Percentiles rank a stretch among this genome's conserved stretches.
Evolutionary conservation across 2,329 filamentous ascomycete genomes (phyloP).

Genomic region (Orbilia brochopaga): DNA sequence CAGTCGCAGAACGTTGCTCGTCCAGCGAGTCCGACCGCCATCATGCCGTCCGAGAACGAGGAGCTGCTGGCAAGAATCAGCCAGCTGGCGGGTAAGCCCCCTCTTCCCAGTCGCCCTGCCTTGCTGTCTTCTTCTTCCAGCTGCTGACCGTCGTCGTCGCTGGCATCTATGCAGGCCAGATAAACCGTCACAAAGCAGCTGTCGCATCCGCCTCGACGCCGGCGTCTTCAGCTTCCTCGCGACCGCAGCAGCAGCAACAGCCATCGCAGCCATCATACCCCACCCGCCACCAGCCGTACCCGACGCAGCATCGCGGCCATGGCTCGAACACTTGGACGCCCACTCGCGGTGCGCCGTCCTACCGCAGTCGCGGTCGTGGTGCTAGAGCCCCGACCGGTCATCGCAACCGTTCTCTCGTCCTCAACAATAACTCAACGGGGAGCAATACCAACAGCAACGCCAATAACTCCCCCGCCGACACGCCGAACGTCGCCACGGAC

Average conservation of each 20-base stretch:
- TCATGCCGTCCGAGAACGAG: conserved; percentile 64
- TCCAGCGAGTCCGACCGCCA: conserved; percentile 24
- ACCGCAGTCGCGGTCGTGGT: conserved; percentile 36
- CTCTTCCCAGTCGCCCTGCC: conserved; percentile 14
- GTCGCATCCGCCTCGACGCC: conserved; percentile 12
- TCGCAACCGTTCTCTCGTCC: conserved; percentile 43
- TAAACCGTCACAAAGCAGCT: conserved; percentile 74
- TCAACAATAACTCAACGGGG: conserved; percentile 34
- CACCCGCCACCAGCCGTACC: conserved; percentile 49
- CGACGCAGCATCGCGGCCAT: conserved; percentile 32
- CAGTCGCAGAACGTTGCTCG: conserved; percentile 5
- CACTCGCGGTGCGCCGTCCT: conserved; percentile 22
- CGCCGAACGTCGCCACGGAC: conserved; percentile 35
- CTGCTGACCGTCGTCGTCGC: background rate
- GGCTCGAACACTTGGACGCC: conserved; percentile 26
- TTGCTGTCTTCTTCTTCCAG: conserved; percentile 34
- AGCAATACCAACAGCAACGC: conserved; percentile 22
- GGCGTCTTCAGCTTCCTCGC: conserved; percentile 56
- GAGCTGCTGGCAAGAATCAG: conserved; percentile 65
- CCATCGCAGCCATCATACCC: conserved; percentile 47
- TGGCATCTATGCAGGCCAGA: conserved; percentile 66
- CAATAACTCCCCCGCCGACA: conserved; percentile 40
- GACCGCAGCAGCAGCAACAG: conserved; percentile 62
- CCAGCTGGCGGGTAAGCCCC: conserved; percentile 64
- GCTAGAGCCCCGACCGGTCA: conserved; percentile 41